Conservation (phyloP, 495 filamentous ascomycete species). For the Margaritispora aquatica region DNA sequence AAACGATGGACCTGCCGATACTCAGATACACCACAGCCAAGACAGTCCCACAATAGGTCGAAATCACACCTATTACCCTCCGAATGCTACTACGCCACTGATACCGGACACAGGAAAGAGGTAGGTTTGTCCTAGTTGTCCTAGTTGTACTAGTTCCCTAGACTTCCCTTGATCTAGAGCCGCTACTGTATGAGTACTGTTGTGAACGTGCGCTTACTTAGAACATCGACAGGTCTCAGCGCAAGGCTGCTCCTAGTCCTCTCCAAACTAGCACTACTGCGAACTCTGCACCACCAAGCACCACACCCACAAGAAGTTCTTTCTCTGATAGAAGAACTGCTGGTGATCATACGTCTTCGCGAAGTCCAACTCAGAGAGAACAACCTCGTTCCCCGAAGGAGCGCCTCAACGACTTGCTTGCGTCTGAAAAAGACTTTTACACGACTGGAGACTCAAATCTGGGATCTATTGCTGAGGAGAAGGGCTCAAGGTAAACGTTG, state of each 20-base stretch:
- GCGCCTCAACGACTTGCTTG: slow-evolving; percentile 26
- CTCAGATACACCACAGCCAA: slow-evolving; percentile 14
- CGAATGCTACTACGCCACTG: slow-evolving; percentile 13
- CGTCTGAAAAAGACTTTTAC: slow-evolving; percentile 24
- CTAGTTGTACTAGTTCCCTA: too few relatives aligned
- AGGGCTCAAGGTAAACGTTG: slow-evolving; percentile 11
- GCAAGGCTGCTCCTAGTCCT: slow-evolving; percentile 28
- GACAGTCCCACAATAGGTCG: slow-evolving; percentile 26
- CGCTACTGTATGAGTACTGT: not conserved
- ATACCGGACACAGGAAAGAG: slow-evolving; percentile 15
- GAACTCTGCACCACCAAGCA: slow-evolving; percentile 16
- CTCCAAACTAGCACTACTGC: slow-evolving; percentile 25
- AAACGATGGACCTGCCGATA: slow-evolving; percentile 20
- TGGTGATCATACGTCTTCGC: slow-evolving; percentile 12
- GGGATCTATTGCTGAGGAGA: slow-evolving; percentile 9
- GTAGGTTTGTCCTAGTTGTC: slow-evolving; percentile 15
- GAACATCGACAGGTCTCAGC: slow-evolving; percentile 16
- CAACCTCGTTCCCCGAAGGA: slow-evolving; percentile 26
- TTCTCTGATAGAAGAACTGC: slow-evolving; percentile 9
- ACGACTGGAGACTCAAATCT: slow-evolving; percentile 11
- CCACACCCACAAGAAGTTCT: slow-evolving; percentile 24
- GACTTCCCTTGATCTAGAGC: too few relatives aligned
- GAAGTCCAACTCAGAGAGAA: not conserved
- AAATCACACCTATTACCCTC: slow-evolving; percentile 15
- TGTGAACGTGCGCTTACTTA: slow-evolving; percentile 4